These are phyloP conservation scores for Petasospora fabianii DNA, from an alignment of 1,139 yeast species.

Conservation along the genomic window DNA sequence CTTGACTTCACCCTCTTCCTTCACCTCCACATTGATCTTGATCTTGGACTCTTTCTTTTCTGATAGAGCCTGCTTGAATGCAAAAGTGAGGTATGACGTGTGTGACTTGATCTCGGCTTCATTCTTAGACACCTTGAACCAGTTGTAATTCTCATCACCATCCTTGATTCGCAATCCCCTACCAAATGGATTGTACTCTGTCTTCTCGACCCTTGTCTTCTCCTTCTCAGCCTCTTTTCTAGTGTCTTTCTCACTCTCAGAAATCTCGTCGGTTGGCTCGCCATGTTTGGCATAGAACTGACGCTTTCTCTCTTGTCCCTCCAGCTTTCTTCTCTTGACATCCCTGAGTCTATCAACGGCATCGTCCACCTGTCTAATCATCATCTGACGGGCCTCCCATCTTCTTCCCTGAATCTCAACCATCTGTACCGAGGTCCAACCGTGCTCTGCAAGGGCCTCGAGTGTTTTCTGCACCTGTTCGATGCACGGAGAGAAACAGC, in stretches of 20 bases:
- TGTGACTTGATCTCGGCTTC: constrained; percentile 90
- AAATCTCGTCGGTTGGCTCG: constrained; percentile 12
- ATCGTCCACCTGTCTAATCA: constrained; percentile 78
- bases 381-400: constrained; percentile 89
- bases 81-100: constrained; percentile 93
- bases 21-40: no score
- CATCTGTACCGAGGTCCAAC: constrained; percentile 91
- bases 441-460: constrained; percentile 64
- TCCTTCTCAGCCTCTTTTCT: constrained; percentile 28
- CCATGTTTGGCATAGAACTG: constrained; percentile 30
- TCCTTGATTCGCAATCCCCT: constrained; percentile 68
- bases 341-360: constrained; percentile 79
- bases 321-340: constrained; percentile 68
- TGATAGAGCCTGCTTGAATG: constrained; percentile 38
- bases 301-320: constrained; percentile 67
- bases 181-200: constrained; percentile 89
- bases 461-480: constrained; percentile 94
- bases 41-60: constrained; percentile 4
- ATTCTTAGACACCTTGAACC: constrained; percentile 79
- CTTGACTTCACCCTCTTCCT: constrained; percentile 1
- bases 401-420: constrained; percentile 83
- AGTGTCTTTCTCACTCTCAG: constrained; percentile 24
- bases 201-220: constrained; percentile 35
- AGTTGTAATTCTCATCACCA: constrained; percentile 75
- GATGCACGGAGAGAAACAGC: constrained; percentile 97